These are phyloP conservation scores for Starmerella bombi DNA, from an alignment of 805 yeast genomes.

Conservation along the genomic window DNA sequence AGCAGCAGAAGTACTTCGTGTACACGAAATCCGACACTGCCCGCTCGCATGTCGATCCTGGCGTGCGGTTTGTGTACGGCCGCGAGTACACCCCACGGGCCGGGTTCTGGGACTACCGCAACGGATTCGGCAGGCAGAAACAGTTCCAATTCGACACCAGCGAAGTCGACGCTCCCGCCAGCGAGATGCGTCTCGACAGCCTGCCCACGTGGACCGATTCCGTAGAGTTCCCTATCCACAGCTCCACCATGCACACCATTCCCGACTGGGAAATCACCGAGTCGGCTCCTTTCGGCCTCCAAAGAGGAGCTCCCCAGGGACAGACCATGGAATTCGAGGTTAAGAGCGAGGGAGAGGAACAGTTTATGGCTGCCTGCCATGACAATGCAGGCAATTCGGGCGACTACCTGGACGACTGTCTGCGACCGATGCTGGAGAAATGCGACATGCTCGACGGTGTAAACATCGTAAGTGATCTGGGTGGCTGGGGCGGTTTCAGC, in stretches of 20 bases:
- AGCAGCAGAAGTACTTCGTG: slow-evolving; percentile 57
- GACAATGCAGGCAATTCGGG: slow-evolving; percentile 20
- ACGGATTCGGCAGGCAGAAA: slow-evolving; percentile 49
- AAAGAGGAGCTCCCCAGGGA: slow-evolving; percentile 22
- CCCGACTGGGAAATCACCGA: slow-evolving; percentile 42
- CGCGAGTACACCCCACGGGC: slow-evolving; percentile 69
- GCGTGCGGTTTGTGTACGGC: slow-evolving; percentile 36
- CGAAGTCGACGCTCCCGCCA: neutral
- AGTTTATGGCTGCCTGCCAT: slow-evolving; percentile 33
- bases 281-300: slow-evolving; percentile 25
- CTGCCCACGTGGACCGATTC: slow-evolving; percentile 60
- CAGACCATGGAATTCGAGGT: slow-evolving; percentile 20
- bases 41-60: slow-evolving; percentile 32
- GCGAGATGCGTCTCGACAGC: neutral
- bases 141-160: neutral
- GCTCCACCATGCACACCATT: slow-evolving; percentile 42
- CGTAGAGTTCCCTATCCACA: slow-evolving; percentile 51
- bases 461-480: slow-evolving; percentile 50
- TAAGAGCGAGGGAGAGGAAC: slow-evolving; percentile 44
- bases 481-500: slow-evolving; percentile 76
- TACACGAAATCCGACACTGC: slow-evolving; percentile 28
- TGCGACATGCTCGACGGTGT: slow-evolving; percentile 66
- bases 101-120: slow-evolving; percentile 62
- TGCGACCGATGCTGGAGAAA: slow-evolving; percentile 54
- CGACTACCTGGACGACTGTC: slow-evolving; percentile 44